Percentiles rank a stretch among this genome's conserved stretches.
phyloP scores from a whole-genome alignment of 2,329 filamentous ascomycete species.

The Penicillium thymicola region DNA sequence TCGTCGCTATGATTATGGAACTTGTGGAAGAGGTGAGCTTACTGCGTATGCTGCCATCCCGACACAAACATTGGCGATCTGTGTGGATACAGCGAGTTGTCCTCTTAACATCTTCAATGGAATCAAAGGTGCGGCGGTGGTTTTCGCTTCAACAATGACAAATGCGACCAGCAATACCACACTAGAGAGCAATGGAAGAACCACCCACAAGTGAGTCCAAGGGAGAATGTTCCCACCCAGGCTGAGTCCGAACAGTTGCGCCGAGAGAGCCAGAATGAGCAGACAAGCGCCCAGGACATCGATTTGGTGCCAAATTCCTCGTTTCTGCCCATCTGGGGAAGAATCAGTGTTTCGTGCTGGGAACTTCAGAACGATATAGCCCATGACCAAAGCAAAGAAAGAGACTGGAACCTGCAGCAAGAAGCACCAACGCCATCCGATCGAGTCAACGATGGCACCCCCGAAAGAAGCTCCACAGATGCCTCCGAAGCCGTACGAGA shows the following conservation, averaged over 20 bases:
- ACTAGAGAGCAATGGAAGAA: slow-evolving; percentile 39
- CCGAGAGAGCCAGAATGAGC: slow-evolving; percentile 57
- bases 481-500: slow-evolving; percentile 59
- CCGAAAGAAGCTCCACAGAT: slow-evolving; percentile 53
- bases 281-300: slow-evolving; percentile 58
- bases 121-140: slow-evolving; percentile 45
- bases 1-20: not conserved
- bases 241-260: slow-evolving; percentile 50
- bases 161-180: slow-evolving; percentile 38
- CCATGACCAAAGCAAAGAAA: slow-evolving; percentile 52
- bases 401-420: slow-evolving; percentile 61
- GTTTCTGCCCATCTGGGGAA: not conserved
- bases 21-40: slow-evolving; percentile 26
- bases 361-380: slow-evolving; percentile 53
- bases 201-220: slow-evolving; percentile 44
- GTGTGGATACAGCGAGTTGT: slow-evolving; percentile 52
- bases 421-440: slow-evolving; percentile 54
- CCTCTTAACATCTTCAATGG: slow-evolving; percentile 54
- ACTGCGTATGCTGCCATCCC: slow-evolving; percentile 63
- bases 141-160: slow-evolving; percentile 41
- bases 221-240: slow-evolving; percentile 47
- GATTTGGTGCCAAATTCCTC: slow-evolving; percentile 51
- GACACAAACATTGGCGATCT: slow-evolving; percentile 58
- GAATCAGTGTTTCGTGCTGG: slow-evolving; percentile 24
- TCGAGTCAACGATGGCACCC: slow-evolving; percentile 43